Percentiles rank a stretch among this genome's conserved stretches.
phyloP scores from a whole-genome alignment of 495 filamentous ascomycete genomes.

The Bathelium albidoporum region DNA sequence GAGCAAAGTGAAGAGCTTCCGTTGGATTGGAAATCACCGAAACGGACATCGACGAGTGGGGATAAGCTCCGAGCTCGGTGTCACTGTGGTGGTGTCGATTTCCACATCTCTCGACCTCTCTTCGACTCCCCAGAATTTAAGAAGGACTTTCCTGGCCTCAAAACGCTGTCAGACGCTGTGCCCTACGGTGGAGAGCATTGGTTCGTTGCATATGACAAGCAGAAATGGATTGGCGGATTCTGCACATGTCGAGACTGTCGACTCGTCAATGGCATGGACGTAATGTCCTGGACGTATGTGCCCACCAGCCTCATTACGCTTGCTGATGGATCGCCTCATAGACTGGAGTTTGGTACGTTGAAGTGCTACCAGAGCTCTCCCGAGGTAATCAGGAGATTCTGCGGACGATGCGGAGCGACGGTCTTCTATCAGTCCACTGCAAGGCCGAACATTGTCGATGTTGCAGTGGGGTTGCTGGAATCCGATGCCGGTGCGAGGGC shows the following conservation, averaged over 20 bases:
- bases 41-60: not conserved
- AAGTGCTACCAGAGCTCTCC: slow-evolving; percentile 44
- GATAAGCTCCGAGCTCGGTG: slow-evolving; percentile 31
- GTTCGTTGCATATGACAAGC: slow-evolving; percentile 38
- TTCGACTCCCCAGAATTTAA: slow-evolving; percentile 26
- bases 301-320: slow-evolving; percentile 51
- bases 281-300: slow-evolving; percentile 59
- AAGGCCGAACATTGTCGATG: slow-evolving; percentile 52
- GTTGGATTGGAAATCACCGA: slow-evolving; percentile 16
- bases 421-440: slow-evolving; percentile 54
- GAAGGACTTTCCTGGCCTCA: slow-evolving; percentile 39
- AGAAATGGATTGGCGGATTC: slow-evolving; percentile 53
- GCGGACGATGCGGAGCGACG: slow-evolving; percentile 51
- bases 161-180: slow-evolving; percentile 33
- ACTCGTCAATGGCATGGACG: slow-evolving; percentile 51
- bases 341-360: slow-evolving; percentile 41
- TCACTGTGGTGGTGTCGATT: slow-evolving; percentile 36
- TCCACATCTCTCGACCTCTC: slow-evolving; percentile 37
- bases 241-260: slow-evolving; percentile 58
- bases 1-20: slow-evolving; percentile 18
- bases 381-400: slow-evolving; percentile 52
- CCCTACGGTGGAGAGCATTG: slow-evolving; percentile 23
- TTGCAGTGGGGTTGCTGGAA: slow-evolving; percentile 35
- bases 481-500: slow-evolving; percentile 43
- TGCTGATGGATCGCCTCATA: slow-evolving; percentile 10